A percentile compares a stretch with the other conserved stretches of the same genome.
Evolutionary conservation across 129 eudicot genomes (phyloP).

Genomic region (Ambrosia artemisiifolia): DNA sequence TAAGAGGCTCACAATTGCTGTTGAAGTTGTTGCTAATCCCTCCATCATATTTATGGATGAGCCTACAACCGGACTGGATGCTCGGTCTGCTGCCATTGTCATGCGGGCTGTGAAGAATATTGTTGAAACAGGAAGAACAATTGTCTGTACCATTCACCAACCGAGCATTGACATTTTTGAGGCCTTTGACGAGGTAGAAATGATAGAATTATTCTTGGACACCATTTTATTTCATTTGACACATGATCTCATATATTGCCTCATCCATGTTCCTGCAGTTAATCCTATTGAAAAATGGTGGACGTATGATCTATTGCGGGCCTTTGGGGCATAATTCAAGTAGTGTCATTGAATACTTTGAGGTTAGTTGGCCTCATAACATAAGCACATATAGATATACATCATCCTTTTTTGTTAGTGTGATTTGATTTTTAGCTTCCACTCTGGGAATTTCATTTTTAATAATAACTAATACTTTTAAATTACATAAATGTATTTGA

Average conservation of each 20-base stretch:
- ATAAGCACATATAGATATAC: background rate
- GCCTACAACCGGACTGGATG: conserved; percentile 49
- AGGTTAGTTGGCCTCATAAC: conserved; percentile 28
- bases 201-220: background rate
- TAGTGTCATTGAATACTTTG: conserved; percentile 56
- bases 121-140: conserved; percentile 40
- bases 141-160: conserved; percentile 43
- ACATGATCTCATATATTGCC: conserved; percentile 1
- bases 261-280: conserved; percentile 33
- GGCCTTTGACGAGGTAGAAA: conserved; percentile 42
- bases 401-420: background rate
- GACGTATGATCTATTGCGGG: conserved; percentile 60
- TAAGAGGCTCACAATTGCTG: conserved; percentile 43
- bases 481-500: background rate
- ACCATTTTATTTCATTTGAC: background rate
- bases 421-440: background rate
- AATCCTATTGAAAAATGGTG: conserved; percentile 60
- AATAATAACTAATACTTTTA: background rate
- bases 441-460: background rate
- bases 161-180: conserved; percentile 50
- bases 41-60: conserved; percentile 46
- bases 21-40: conserved; percentile 47
- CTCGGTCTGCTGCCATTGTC: conserved; percentile 45
- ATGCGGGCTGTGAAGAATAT: conserved; percentile 39
- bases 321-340: conserved; percentile 50